Percentiles rank a stretch among this genome's conserved stretches.
These are phyloP conservation scores for Paracoccidioides brasiliensis DNA, from an alignment of 2,329 filamentous ascomycete genomes.

Conservation along the genomic window DNA sequence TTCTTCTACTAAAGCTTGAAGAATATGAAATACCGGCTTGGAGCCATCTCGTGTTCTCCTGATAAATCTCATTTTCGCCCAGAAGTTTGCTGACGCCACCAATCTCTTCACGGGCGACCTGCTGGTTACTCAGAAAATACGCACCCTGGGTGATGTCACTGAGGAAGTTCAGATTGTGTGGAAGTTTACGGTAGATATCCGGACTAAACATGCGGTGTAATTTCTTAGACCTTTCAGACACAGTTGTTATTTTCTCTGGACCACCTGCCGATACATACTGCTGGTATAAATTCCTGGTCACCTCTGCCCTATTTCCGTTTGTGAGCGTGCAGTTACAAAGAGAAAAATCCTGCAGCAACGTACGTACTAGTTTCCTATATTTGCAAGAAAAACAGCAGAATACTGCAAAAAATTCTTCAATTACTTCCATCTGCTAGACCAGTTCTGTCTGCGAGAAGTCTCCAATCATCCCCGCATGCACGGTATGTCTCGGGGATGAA, in stretches of 20 bases:
- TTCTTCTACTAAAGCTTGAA: conserved; percentile 35
- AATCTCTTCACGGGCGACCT: conserved; percentile 1
- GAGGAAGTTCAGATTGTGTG: conserved; percentile 32
- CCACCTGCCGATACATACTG: conserved; percentile 7
- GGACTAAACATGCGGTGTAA: conserved; percentile 6
- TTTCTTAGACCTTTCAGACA: not conserved
- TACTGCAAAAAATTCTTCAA: conserved; percentile 30
- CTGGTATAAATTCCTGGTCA: conserved; percentile 18
- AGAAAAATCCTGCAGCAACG: conserved; percentile 2
- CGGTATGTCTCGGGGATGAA: conserved; percentile 41
- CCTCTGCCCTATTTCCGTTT: conserved; percentile 13
- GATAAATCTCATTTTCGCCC: not conserved
- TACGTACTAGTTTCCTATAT: conserved; percentile 38
- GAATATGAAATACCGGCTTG: conserved; percentile 31
- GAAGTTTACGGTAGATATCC: conserved; percentile 8
- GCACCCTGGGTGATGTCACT: conserved; percentile 28
- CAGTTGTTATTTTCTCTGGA: not conserved
- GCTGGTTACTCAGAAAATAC: not conserved
- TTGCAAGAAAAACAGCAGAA: conserved; percentile 39
- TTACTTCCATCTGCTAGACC: conserved; percentile 29
- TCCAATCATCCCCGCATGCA: conserved; percentile 37
- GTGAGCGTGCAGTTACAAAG: not conserved
- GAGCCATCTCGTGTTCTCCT: conserved; percentile 15
- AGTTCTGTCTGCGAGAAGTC: conserved; percentile 25
- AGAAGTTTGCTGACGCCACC: not conserved